Evolutionary conservation across 495 filamentous ascomycete species (phyloP).

Genomic region (Filosporella fistucella): DNA sequence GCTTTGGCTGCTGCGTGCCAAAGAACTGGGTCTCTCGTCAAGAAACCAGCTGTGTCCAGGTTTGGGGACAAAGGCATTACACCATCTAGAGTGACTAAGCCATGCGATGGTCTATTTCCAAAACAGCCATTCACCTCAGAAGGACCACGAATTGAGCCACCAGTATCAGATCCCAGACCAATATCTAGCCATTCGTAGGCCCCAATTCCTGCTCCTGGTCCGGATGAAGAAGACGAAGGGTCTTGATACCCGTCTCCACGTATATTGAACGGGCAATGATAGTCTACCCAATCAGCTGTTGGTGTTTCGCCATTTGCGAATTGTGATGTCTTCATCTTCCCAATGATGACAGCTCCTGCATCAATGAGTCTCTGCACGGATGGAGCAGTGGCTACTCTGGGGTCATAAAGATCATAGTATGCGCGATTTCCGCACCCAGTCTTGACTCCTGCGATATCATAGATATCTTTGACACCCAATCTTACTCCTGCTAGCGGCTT

Average conservation of each 20-base stretch:
- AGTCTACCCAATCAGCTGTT: constrained; percentile 32
- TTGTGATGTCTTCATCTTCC: constrained; percentile 54
- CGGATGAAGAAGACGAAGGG: constrained; percentile 40
- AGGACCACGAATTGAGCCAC: constrained; percentile 35
- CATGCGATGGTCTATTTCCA: constrained; percentile 27
- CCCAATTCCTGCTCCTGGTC: constrained; percentile 40
- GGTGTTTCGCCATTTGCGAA: constrained; percentile 51
- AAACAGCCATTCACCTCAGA: constrained; percentile 31
- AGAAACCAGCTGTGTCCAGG: constrained; percentile 45
- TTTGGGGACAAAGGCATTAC: constrained; percentile 40
- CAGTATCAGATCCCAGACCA: constrained; percentile 42
- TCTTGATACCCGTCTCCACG: constrained; percentile 54
- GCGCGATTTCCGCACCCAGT: constrained; percentile 51
- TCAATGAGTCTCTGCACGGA: constrained; percentile 53
- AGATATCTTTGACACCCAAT: constrained; percentile 60
- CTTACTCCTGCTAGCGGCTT: constrained; percentile 46
- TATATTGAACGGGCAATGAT: constrained; percentile 50
- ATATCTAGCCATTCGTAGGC: constrained; percentile 55
- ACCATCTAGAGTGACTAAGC: constrained; percentile 30
- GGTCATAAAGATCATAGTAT: constrained; percentile 48
- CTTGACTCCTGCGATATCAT: constrained; percentile 48
- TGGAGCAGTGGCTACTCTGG: constrained; percentile 37
- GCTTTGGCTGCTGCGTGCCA: constrained; percentile 42
- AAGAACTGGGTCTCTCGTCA: constrained; percentile 39
- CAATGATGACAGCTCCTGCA: constrained; percentile 54